Base-by-base conservation (phyloP, 1,139 yeast species). In the Pichia inconspicua region DNA sequence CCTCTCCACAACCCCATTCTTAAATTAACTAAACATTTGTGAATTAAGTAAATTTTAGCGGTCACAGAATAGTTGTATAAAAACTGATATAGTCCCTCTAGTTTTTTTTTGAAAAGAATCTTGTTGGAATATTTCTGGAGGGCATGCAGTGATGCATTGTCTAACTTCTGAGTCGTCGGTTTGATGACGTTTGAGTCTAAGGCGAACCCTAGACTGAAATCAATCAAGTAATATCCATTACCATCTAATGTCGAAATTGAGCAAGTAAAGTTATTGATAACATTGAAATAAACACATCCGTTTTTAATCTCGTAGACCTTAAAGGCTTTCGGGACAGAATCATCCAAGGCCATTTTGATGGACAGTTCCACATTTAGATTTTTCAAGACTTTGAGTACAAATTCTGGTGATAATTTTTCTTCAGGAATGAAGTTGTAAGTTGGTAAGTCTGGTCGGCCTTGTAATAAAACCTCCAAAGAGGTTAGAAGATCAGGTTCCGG, bases 401-500 rank as follows among this genome's bases (percentile, higher is more conserved):
- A 75, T 43, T 72, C 68, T 0, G 85, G 71, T 3, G 82, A 71
- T 3, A 89, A 68, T 19, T 70, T 73, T 42, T 69, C 66, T n/a
- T 70, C 70, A 28, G 75, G 73, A 38, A 80, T 67, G 57, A 81
- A 78, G 55, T 77, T 75, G 61, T 84, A 82, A 0, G 85, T 73
- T 2, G 90, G 83, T 41, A 86, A 71, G 44, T 79, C 80, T 2
- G 97, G 96, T 55, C 85, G 71, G 3, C 96, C 95, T 42, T 78
- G 73, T 39, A 82, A 75, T 45, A 89, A 70, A 1, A 92, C 96
- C 60, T 92, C 95, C 55, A 92, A 70, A 2, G 96, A 88, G 0
- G 97, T 89, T 40, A 80, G 75, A 34, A 92, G 66, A 64, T 92
- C 97, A 1, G 96, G 92, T 64, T 88, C 86, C 8, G 96, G 95